Percentiles rank a stretch among this genome's conserved stretches.
These are phyloP conservation scores for Kwoniella pini DNA, from an alignment of 768 basidiomycete genomes.

Conservation along the genomic window DNA sequence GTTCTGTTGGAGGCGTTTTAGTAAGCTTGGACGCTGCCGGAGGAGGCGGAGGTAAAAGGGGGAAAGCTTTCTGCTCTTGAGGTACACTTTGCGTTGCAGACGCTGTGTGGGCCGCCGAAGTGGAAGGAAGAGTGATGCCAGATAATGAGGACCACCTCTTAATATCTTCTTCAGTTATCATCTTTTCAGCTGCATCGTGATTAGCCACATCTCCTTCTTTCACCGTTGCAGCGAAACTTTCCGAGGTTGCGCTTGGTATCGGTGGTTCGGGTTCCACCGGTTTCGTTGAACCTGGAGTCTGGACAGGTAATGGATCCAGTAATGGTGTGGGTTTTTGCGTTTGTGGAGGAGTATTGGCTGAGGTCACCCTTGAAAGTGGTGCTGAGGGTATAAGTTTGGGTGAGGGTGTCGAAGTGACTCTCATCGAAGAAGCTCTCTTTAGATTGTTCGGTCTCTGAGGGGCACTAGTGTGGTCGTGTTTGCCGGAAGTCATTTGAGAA, in stretches of 20 bases:
- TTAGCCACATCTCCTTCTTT: slow-evolving; percentile 35
- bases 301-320: slow-evolving; percentile 20
- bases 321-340: slow-evolving; percentile 1
- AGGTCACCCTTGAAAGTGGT: slow-evolving; percentile 11
- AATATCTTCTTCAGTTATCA: slow-evolving; percentile 36
- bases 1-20: slow-evolving; percentile 14
- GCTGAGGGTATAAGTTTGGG: slow-evolving; percentile 2
- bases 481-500: slow-evolving; percentile 13
- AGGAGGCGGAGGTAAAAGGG: slow-evolving; percentile 25
- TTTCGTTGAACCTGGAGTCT: slow-evolving; percentile 10
- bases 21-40: slow-evolving; percentile 14
- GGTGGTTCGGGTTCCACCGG: neutral
- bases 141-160: slow-evolving; percentile 34
- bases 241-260: slow-evolving; percentile 14
- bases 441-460: slow-evolving; percentile 1
- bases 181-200: slow-evolving; percentile 21
- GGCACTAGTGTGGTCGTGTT: slow-evolving; percentile 9
- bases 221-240: slow-evolving; percentile 20
- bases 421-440: slow-evolving; percentile 7
- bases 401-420: slow-evolving; percentile 5
- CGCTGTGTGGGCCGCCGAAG: neutral
- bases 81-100: neutral
- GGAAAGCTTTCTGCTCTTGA: slow-evolving; percentile 16
- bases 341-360: neutral
- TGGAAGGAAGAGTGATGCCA: slow-evolving; percentile 26